Percentiles rank a stretch among this genome's conserved stretches.
Conservation (phyloP, 495 filamentous ascomycete species). For the Hypoxylon lenormandii region DNA sequence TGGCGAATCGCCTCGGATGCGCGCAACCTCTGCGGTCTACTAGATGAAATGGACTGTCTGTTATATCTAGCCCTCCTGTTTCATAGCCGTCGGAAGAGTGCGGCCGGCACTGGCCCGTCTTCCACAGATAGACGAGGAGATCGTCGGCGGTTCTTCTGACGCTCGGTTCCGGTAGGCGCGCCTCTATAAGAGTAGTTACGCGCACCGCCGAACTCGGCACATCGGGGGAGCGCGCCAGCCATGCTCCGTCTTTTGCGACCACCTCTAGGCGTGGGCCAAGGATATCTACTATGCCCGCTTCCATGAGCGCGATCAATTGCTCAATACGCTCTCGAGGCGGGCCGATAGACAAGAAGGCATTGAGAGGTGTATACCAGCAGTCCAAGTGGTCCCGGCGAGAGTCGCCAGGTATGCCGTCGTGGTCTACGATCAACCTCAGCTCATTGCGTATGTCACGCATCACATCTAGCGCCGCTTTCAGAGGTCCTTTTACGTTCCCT, state of each 20-base stretch:
- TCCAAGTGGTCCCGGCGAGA: slow-evolving; percentile 26
- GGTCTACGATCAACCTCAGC: slow-evolving; percentile 24
- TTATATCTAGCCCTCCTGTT: slow-evolving; percentile 1
- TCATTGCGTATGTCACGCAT: slow-evolving; percentile 45
- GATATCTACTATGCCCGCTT: slow-evolving; percentile 36
- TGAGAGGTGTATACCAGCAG: slow-evolving; percentile 30
- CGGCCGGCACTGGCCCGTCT: slow-evolving; percentile 39
- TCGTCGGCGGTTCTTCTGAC: slow-evolving; percentile 32
- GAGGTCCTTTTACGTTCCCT: slow-evolving; percentile 34
- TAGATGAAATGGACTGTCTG: background rate
- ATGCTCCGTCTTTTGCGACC: slow-evolving; percentile 22
- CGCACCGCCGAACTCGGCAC: slow-evolving; percentile 5
- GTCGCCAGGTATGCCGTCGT: slow-evolving; percentile 15
- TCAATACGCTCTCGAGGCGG: slow-evolving; percentile 33
- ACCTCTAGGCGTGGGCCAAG: slow-evolving; percentile 35
- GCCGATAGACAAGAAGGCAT: slow-evolving; percentile 28
- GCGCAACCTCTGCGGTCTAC: background rate
- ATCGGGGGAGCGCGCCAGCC: slow-evolving; percentile 30
- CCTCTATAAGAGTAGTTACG: slow-evolving; percentile 36
- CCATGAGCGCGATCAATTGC: slow-evolving; percentile 31
- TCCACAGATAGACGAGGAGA: slow-evolving; percentile 27
- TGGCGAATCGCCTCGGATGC: slow-evolving; percentile 21
- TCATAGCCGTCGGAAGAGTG: slow-evolving; percentile 3
- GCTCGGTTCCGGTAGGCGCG: slow-evolving; percentile 37
- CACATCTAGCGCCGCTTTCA: slow-evolving; percentile 39